Percentiles rank a stretch among this genome's conserved stretches.
Evolutionary conservation across 2,329 filamentous ascomycete genomes (phyloP).

Genomic region (Phaeomoniella chlamydospora): DNA sequence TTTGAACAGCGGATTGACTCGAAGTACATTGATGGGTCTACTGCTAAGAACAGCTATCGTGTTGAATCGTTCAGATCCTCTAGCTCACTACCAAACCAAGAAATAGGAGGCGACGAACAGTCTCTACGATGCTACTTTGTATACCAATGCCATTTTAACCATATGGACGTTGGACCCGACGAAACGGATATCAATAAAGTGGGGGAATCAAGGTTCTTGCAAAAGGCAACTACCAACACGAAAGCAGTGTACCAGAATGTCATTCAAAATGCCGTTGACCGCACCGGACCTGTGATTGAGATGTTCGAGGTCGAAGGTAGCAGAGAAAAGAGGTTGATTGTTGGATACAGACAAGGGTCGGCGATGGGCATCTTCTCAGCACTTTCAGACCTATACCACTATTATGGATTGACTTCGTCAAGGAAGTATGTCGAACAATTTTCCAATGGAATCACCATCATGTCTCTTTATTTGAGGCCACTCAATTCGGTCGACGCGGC

Average conservation of each 20-base stretch:
- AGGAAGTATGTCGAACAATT: slow-evolving; percentile 98
- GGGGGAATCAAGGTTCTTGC: slow-evolving; percentile 83
- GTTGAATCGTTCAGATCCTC: slow-evolving; percentile 95
- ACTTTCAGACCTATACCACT: slow-evolving; percentile 91
- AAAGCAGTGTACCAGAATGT: slow-evolving; percentile 92
- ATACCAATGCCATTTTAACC: slow-evolving; percentile 85
- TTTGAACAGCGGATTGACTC: slow-evolving; percentile 89
- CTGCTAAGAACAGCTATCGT: slow-evolving; percentile 60
- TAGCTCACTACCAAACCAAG: slow-evolving; percentile 53
- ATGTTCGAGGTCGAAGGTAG: slow-evolving; percentile 90
- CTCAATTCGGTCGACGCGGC: slow-evolving; percentile 40
- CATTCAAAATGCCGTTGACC: slow-evolving; percentile 66
- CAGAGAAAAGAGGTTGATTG: slow-evolving; percentile 82
- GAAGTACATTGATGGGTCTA: slow-evolving; percentile 82
- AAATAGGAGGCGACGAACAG: slow-evolving; percentile 49
- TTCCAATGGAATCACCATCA: slow-evolving; percentile 93
- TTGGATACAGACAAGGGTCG: slow-evolving; percentile 87
- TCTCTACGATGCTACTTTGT: slow-evolving; percentile 96
- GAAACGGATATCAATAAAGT: slow-evolving; percentile 87
- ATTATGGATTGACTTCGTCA: slow-evolving; percentile 92
- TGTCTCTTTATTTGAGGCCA: slow-evolving; percentile 85
- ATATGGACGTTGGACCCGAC: slow-evolving; percentile 54
- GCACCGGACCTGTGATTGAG: slow-evolving; percentile 91
- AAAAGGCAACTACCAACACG: slow-evolving; percentile 91
- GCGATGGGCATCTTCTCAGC: slow-evolving; percentile 90